Base-by-base conservation (phyloP, 1,284 basidiomycete species). In the Cryptococcus depauperatus region DNA sequence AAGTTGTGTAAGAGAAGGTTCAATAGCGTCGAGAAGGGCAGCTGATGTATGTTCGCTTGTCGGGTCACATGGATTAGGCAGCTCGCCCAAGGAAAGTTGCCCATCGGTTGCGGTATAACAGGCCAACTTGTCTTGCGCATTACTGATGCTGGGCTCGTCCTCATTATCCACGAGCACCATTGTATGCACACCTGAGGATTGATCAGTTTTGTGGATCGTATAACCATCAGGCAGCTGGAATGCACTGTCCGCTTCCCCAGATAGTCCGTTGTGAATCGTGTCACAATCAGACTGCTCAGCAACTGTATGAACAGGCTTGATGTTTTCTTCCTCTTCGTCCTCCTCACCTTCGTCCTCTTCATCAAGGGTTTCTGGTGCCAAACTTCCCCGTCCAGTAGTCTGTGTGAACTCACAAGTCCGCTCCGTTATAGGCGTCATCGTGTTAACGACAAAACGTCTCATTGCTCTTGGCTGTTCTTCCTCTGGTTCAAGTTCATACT, bases 341-440 rank as follows among this genome's bases (percentile, higher is more conserved):
- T 41, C 41, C 28, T 44, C 42, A 19, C 41, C 40, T 26, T 41
- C 22, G 21, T 35, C 19, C 43, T 22, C 18, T 44, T 25, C 30
- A 30, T 32, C 28, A 22, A 37, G 5, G 25, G 41, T 5, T 10
- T 25, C 22, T 14, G 8, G n/a, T 18, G 27, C 38, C 13, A 27
- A 16, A 16, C 38, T 40, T 27, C 21, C 38, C 25, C 27, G n/a
- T 8, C 38, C 27, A 13, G 25, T 11, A 29, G 19, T 27, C 44
- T 43, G 37, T 43, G 45, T 5, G 43, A 38, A 25, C 65, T 96
- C 92, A 59, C 79, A 80, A 5, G 91, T 95, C 32, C 90, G 77
- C 69, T 96, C 92, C 4, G 86, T 87, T 61, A 96, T 93, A 1
- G 91, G 91, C 9, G 91, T 95, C 85, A 96, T 88, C 44, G 87